Evolutionary conservation across 169 alveolate genomes (phyloP), one percentile per base, ranked within the genome.

Genomic region (Plasmodium fragile): DNA sequence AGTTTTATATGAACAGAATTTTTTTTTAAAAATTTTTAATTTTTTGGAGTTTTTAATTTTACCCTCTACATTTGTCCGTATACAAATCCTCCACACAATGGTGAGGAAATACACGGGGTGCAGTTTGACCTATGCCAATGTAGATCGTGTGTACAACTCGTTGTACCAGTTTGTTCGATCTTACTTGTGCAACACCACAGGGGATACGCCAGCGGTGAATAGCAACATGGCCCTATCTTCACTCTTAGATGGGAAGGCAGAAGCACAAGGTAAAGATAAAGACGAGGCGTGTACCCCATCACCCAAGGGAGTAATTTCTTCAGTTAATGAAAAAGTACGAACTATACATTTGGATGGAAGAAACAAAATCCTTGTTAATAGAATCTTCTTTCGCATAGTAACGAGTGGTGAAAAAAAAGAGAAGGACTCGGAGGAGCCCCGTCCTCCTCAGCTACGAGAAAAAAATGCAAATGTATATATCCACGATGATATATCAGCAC

Each of bases 11-110:
- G 52, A 87, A 75, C 39, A 87, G 7, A 73, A 87, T 55, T 18
- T 87, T 45, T 87, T 52, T 65, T 59, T 87, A 22, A 77, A 87
- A 77, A 55, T 87, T 55, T 87, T 87, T 75, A 87, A 87, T 41
- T 77, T 87, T 43, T 25, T 55, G 22, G 93, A 87, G 10, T 78
- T 87, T 87, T 59, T 87, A 16, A 18, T 77, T 30, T 28, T 87
- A 18, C 89, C 93, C 13, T 87, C 93, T 30, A 87, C 34, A 78
- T 55, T 87, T 4, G 11, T 78, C 25, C 41, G 81, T 28, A 36
- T 87, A 11, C 82, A 87, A 77, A 36, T 77, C 1, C 72, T 87
- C 10, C 73, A 87, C 7, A 30, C 53, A 13, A 53, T 87, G 41
- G 49, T 87, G 13, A 75, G 11, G 49, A 87, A 52, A n/a, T 25